Conservation (phyloP, 129 eudicot species). For the Flaveria brownii region DNA sequence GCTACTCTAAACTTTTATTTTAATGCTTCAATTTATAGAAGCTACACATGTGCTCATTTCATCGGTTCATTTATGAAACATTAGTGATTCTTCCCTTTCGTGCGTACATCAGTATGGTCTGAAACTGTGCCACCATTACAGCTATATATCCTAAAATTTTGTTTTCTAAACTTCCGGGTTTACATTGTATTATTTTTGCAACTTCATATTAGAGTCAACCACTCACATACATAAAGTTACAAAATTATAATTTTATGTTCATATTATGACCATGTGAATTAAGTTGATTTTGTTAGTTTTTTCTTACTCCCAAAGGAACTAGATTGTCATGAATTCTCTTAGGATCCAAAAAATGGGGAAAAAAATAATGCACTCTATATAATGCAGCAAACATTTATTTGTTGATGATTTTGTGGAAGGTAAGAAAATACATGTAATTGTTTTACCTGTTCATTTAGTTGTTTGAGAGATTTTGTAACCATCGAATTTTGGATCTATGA, state of each 20-base stretch:
- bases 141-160: background rate
- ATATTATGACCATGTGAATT: background rate
- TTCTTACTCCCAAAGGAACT: background rate
- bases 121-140: no score
- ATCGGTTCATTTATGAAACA: background rate
- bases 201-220: background rate
- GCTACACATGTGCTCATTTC: background rate
- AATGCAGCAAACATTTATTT: background rate
- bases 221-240: background rate
- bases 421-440: background rate
- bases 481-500: background rate
- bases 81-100: background rate
- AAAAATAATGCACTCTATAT: background rate
- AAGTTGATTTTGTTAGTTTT: background rate
- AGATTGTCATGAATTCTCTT: slow-evolving; percentile 7
- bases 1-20: background rate
- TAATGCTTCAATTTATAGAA: background rate
- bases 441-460: slow-evolving; percentile 3
- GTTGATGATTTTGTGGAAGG: background rate
- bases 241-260: background rate
- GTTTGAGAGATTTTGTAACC: background rate
- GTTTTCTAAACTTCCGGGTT: background rate
- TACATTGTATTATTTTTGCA: background rate
- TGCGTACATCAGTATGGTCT: background rate
- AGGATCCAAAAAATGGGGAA: background rate